phyloP scores from a whole-genome alignment of 179 eudicot species.

The Dionaea muscipula region DNA sequence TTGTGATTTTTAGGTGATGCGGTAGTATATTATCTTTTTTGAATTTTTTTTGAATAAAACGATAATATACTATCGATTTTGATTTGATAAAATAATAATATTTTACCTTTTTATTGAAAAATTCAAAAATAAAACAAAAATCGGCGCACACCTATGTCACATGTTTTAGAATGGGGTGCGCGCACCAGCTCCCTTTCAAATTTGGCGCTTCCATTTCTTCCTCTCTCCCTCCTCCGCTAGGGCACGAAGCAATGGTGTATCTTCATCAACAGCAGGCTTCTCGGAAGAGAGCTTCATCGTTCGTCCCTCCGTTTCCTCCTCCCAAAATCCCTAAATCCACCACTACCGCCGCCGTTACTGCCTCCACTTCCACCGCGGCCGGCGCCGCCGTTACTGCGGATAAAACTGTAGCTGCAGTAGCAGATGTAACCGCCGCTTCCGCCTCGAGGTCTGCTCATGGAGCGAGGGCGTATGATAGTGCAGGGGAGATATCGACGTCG shows the following conservation, averaged over 20 bases:
- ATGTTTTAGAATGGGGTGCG: no score
- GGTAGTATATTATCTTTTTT: no score
- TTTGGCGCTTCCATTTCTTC: no score
- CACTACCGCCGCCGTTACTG: slow-evolving; percentile 13
- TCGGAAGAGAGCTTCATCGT: slow-evolving; percentile 35
- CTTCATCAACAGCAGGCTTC: slow-evolving; percentile 17
- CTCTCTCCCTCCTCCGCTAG: not conserved
- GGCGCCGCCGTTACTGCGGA: not conserved
- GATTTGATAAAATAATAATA: no score
- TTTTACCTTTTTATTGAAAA: no score
- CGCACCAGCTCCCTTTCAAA: no score
- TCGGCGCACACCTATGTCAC: no score
- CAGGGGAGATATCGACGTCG: slow-evolving; percentile 14
- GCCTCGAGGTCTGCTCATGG: not conserved
- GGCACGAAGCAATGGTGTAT: slow-evolving; percentile 17
- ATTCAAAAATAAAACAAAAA: no score
- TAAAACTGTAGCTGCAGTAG: no score
- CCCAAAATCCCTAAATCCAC: slow-evolving; percentile 27
- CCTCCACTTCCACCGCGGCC: slow-evolving; percentile 8
- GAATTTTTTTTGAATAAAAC: no score
- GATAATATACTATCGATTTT: no score
- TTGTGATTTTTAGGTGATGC: no score
- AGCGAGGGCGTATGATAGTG: not conserved
- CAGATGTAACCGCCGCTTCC: not conserved
- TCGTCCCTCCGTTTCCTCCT: slow-evolving; percentile 24